Evolutionary conservation across 2,329 filamentous ascomycete genomes (phyloP).

Genomic region (Setomelanomma holmii): DNA sequence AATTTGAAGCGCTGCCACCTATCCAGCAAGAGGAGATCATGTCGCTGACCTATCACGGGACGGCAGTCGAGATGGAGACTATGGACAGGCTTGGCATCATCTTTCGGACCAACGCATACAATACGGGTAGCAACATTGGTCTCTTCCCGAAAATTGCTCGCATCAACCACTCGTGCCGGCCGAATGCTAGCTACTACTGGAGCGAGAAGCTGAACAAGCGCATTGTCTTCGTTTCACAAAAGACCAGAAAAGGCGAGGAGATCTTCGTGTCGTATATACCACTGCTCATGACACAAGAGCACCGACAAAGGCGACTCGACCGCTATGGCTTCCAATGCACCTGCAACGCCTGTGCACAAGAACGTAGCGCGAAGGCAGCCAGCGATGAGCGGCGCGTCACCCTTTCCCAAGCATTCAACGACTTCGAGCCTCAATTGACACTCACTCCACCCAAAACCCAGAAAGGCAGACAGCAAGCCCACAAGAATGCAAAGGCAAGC

Average conservation of each 20-base stretch:
- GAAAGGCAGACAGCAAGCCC: constrained; percentile 29
- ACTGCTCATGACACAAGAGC: constrained; percentile 35
- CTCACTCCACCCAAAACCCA: constrained; percentile 28
- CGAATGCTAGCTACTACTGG: constrained; percentile 49
- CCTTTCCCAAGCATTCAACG: constrained; percentile 34
- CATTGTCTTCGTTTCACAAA: constrained; percentile 46
- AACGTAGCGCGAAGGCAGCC: constrained; percentile 12
- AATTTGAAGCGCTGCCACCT: constrained; percentile 32
- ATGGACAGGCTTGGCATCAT: constrained; percentile 38
- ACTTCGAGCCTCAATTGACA: constrained; percentile 35
- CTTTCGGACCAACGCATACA: constrained; percentile 48
- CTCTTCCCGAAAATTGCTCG: constrained; percentile 46
- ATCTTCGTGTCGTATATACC: constrained; percentile 50
- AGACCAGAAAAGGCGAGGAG: constrained; percentile 51
- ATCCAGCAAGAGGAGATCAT: constrained; percentile 33
- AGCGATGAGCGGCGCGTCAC: constrained; percentile 39
- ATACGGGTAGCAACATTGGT: constrained; percentile 37
- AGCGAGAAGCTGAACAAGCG: constrained; percentile 35
- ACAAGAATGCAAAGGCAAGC: constrained; percentile 36
- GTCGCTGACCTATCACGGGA: constrained; percentile 35
- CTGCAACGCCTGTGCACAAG: constrained; percentile 48
- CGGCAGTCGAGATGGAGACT: constrained; percentile 17
- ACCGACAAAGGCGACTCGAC: constrained; percentile 40
- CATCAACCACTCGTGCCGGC: constrained; percentile 48
- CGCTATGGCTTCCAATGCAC: constrained; percentile 47